Evolutionary conservation across 1,284 basidiomycete genomes (phyloP).

Genomic region (Apiotrichum sp.): DNA sequence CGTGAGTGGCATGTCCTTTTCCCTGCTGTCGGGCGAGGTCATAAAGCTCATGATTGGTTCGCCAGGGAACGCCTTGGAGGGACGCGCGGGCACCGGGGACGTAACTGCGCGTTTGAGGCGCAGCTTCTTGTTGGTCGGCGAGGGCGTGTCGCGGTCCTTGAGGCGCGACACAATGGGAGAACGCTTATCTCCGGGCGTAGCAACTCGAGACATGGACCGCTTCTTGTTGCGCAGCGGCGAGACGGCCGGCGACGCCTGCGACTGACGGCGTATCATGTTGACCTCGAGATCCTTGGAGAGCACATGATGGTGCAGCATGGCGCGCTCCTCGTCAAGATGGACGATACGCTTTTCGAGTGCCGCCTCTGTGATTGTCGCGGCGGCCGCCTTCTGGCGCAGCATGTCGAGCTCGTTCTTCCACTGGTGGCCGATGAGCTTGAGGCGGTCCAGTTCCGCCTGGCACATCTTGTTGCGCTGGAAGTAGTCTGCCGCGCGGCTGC

Average conservation of each 20-base stretch:
- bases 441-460: conserved; percentile 25
- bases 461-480: conserved; percentile 22
- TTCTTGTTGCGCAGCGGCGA: not conserved
- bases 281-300: conserved; percentile 10
- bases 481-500: conserved; percentile 3
- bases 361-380: not conserved
- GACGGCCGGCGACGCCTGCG: not conserved
- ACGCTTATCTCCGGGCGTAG: not conserved
- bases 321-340: not conserved
- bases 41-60: not conserved
- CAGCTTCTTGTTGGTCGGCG: not conserved
- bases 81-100: not conserved
- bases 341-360: not conserved
- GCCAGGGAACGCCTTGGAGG: not conserved
- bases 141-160: not conserved
- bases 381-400: not conserved
- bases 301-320: not conserved
- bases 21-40: not conserved
- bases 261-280: not conserved
- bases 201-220: not conserved
- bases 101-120: not conserved
- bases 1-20: not conserved
- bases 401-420: conserved; percentile 16
- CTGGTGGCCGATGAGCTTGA: conserved; percentile 20
- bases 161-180: not conserved